Percentiles rank a stretch among this genome's conserved stretches.
phyloP scores from a whole-genome alignment of 257 asterid species.

The Solanum clarkiae region DNA sequence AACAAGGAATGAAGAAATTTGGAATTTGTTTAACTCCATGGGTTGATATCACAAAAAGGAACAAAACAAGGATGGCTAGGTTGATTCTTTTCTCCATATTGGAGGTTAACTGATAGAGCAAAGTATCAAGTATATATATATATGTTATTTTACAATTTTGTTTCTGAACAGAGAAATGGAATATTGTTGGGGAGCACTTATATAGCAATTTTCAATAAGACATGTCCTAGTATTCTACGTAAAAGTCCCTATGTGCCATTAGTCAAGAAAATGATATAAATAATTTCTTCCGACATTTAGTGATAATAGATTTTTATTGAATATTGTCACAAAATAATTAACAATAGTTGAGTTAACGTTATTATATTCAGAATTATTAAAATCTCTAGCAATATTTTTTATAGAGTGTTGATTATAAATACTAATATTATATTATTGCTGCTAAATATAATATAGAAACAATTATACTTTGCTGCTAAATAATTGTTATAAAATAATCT shows the following conservation, averaged over 20 bases:
- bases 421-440: background rate
- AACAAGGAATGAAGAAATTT: background rate
- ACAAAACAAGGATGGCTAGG: background rate
- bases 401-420: background rate
- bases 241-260: background rate
- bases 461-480: too few relatives aligned
- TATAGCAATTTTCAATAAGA: background rate
- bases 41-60: background rate
- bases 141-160: background rate
- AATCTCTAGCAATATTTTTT: background rate
- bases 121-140: background rate
- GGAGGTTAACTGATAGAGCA: background rate
- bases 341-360: accelerated
- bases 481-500: too few relatives aligned
- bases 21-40: background rate
- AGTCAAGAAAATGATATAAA: background rate
- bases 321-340: background rate
- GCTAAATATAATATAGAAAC: too few relatives aligned
- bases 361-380: accelerated
- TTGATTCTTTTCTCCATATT: background rate
- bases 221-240: background rate
- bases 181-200: background rate
- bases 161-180: background rate
- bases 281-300: too few relatives aligned
- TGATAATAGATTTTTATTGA: too few relatives aligned